phyloP scores from a whole-genome alignment of 176 grass and related monocot genomes.

The Musa acuminata region DNA sequence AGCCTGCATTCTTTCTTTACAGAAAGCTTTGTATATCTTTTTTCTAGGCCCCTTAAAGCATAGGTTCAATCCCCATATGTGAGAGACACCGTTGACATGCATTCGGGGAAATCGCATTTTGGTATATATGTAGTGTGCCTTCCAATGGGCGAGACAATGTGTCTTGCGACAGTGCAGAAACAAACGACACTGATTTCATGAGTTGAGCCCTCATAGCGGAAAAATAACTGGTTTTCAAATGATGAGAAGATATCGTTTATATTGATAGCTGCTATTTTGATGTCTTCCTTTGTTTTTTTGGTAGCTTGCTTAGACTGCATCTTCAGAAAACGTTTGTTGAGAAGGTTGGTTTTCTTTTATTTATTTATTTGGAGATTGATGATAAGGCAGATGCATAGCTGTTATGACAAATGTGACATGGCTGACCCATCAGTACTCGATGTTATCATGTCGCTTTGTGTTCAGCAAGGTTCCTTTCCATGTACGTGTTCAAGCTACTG shows the following conservation, averaged over 20 bases:
- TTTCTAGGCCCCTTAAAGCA: background rate
- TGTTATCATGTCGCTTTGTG: no score
- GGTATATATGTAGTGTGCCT: constrained; percentile 1
- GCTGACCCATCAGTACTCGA: no score
- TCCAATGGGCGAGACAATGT: background rate
- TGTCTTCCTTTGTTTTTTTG: no score
- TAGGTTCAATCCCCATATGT: background rate
- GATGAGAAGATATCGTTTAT: background rate
- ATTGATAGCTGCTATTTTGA: no score
- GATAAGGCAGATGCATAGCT: no score
- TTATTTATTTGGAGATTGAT: no score
- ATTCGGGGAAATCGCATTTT: background rate
- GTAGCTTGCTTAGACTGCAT: background rate
- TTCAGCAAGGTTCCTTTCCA: no score
- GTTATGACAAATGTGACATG: no score
- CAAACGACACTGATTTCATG: background rate
- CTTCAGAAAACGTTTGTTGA: no score
- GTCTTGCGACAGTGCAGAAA: background rate
- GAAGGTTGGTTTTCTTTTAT: no score
- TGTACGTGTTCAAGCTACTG: no score
- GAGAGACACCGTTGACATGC: background rate
- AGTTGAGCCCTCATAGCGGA: background rate
- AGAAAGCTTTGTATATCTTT: background rate
- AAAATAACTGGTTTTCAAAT: background rate
- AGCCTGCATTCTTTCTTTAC: background rate